A percentile compares a stretch with the other conserved stretches of the same genome.
phyloP scores from a whole-genome alignment of 2,329 filamentous ascomycete genomes.

The Colletotrichum cordylinicola region DNA sequence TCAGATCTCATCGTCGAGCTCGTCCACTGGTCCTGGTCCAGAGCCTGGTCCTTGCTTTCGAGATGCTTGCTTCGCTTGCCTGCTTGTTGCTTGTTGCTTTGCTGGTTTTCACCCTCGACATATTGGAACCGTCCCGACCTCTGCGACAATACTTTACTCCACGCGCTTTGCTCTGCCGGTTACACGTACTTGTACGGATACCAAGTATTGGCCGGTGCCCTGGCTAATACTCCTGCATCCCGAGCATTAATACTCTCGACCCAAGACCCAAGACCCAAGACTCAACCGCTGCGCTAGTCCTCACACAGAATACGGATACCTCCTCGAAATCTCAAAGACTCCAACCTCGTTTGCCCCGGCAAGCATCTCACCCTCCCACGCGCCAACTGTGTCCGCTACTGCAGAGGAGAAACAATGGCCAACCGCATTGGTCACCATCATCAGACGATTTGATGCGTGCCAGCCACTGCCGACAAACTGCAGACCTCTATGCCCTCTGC shows the following conservation, averaged over 20 bases:
- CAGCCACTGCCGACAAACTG: not conserved
- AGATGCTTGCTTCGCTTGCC: not conserved
- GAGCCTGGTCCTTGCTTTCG: not conserved
- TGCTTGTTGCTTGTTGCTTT: not conserved
- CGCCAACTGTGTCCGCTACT: not conserved
- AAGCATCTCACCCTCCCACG: not conserved
- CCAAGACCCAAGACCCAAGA: not conserved
- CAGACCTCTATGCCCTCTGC: not conserved
- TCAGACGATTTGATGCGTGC: not conserved
- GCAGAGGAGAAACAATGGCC: not conserved
- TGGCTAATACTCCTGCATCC: not conserved
- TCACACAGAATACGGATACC: not conserved
- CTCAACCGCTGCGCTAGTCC: not conserved
- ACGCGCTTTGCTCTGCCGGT: not conserved
- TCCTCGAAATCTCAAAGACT: not conserved
- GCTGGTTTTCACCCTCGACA: not conserved
- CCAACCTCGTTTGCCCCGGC: not conserved
- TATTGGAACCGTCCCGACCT: not conserved
- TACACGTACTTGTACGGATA: not conserved
- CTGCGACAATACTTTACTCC: constrained; percentile 4
- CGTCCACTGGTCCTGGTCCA: not conserved
- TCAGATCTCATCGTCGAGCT: constrained; percentile 20
- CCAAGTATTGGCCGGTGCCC: not conserved
- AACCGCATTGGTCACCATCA: not conserved
- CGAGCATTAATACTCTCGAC: not conserved